Conservation (phyloP, 2,329 filamentous ascomycete species). For the Aspergillus transmontanensis region DNA sequence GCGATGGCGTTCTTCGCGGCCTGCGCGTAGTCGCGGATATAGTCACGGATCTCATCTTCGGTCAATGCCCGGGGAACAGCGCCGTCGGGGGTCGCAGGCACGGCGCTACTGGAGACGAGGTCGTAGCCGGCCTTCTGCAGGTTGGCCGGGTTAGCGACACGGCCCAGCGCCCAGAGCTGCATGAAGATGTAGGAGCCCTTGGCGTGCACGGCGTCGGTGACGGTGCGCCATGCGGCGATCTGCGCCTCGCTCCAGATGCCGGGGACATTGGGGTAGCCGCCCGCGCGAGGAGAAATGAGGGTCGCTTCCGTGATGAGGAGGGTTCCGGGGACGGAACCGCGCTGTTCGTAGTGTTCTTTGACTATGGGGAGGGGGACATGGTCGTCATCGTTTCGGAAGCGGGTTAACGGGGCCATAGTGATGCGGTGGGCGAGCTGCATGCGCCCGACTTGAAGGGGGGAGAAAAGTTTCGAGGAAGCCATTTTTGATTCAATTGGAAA, state of each 20-base stretch:
- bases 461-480: conserved; percentile 30
- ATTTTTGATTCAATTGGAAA: conserved; percentile 8
- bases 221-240: conserved; percentile 60
- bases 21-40: conserved; percentile 45
- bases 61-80: conserved; percentile 35
- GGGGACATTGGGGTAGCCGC: conserved; percentile 56
- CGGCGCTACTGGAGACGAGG: conserved; percentile 27
- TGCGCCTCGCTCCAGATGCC: conserved; percentile 62
- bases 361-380: conserved; percentile 50
- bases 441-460: conserved; percentile 46
- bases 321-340: conserved; percentile 55
- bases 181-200: conserved; percentile 63
- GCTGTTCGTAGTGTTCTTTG: conserved; percentile 57
- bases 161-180: conserved; percentile 65
- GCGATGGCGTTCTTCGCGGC: conserved; percentile 56
- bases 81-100: conserved; percentile 22
- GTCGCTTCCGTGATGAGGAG: conserved; percentile 63
- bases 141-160: conserved; percentile 49
- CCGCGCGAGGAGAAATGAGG: conserved; percentile 51
- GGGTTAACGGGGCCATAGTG: conserved; percentile 61
- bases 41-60: conserved; percentile 47
- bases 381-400: conserved; percentile 53
- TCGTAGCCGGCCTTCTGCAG: conserved; percentile 20
- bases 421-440: conserved; percentile 50
- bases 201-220: conserved; percentile 65